A percentile compares a stretch with the other conserved stretches of the same genome.
phyloP scores from a whole-genome alignment of 129 eudicot genomes.

The Flaveria bidentis region DNA sequence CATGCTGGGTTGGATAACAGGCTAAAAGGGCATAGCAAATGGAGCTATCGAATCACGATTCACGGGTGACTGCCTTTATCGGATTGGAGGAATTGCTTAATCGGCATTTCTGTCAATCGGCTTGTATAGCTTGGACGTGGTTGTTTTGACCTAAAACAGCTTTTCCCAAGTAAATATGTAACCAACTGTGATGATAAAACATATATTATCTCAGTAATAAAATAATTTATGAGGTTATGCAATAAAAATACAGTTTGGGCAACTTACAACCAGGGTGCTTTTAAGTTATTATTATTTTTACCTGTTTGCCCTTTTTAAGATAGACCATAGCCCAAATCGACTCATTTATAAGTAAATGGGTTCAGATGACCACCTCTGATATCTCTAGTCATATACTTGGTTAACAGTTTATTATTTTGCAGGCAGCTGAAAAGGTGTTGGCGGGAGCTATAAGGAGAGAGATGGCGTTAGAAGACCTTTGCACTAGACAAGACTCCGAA shows the following conservation, averaged over 20 bases:
- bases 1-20: background rate
- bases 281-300: background rate
- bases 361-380: background rate
- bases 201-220: background rate
- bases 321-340: background rate
- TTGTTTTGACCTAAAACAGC: background rate
- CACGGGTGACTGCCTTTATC: too few relatives aligned
- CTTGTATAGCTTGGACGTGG: background rate
- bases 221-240: background rate
- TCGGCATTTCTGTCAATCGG: too few relatives aligned
- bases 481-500: slow-evolving; percentile 72
- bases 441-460: slow-evolving; percentile 98
- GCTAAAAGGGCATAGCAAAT: background rate
- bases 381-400: background rate
- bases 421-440: slow-evolving; percentile 97
- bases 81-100: too few relatives aligned
- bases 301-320: background rate
- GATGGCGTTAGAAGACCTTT: slow-evolving; percentile 90
- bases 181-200: background rate
- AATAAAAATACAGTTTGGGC: background rate
- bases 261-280: background rate
- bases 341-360: background rate
- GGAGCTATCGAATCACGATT: too few relatives aligned
- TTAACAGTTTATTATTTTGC: slow-evolving; percentile 24
- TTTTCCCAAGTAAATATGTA: background rate